Conservation (phyloP, 306 rosid genomes). For the Cucumis melo region DNA sequence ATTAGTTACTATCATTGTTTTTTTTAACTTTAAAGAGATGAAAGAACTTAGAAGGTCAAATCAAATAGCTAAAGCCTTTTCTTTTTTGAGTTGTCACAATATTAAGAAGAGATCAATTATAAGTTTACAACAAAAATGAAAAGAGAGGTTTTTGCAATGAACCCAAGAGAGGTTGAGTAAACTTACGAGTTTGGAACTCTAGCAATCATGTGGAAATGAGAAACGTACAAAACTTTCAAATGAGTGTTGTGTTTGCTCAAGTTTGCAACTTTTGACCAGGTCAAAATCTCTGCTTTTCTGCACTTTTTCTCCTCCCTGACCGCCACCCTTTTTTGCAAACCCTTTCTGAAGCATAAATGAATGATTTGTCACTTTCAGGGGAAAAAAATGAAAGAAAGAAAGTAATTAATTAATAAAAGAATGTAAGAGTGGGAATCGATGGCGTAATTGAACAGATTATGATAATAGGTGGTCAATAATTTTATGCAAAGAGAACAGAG, state of each 20-base stretch:
- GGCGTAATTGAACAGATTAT: not conserved
- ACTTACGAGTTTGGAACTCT: conserved; percentile 3
- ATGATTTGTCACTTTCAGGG: not conserved
- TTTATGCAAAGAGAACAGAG: conserved; percentile 4
- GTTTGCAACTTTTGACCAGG: conserved; percentile 7
- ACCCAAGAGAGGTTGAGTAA: not conserved
- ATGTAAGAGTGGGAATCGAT: not conserved
- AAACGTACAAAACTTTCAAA: conserved; percentile 3
- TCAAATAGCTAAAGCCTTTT: not conserved
- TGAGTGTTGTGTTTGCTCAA: not conserved
- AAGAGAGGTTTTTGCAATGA: not conserved
- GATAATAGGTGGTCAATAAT: not conserved
- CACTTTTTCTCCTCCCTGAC: not conserved
- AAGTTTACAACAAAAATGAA: not conserved
- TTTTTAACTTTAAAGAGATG: not conserved
- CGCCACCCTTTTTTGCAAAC: not conserved
- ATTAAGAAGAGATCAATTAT: not conserved
- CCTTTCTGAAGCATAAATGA: conserved; percentile 6
- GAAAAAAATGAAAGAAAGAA: not conserved
- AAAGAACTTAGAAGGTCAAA: not conserved
- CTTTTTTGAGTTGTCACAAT: not conserved
- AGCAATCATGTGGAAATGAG: not conserved
- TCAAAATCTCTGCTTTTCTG: not conserved
- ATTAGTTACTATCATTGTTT: not conserved
- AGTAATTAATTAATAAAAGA: not conserved